Percentiles rank a stretch among this genome's conserved stretches.
Evolutionary conservation across 2,329 filamentous ascomycete species (phyloP).

Genomic region (Ophiostoma angusticollis): DNA sequence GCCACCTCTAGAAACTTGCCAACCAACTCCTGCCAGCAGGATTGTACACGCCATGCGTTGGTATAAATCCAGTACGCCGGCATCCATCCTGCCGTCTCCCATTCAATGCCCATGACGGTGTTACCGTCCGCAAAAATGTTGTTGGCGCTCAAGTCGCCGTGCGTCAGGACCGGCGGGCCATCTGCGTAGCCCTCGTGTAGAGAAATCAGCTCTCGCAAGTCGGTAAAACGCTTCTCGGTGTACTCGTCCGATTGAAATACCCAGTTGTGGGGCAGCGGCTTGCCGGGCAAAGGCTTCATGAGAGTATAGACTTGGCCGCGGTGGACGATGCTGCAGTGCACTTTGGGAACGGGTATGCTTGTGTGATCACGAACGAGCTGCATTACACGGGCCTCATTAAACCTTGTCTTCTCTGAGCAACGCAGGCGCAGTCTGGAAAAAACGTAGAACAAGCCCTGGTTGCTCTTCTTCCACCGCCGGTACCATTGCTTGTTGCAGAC

Average conservation of each 20-base stretch:
- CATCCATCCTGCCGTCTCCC: constrained; percentile 7
- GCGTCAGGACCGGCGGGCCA: constrained; percentile 3
- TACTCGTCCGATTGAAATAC: background rate
- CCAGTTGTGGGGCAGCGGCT: constrained; percentile 12
- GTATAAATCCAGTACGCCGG: constrained; percentile 9
- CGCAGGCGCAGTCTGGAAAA: constrained; percentile 1
- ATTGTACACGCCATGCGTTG: constrained; percentile 6
- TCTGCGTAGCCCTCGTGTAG: background rate
- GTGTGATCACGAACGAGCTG: constrained; percentile 28
- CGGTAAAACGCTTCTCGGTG: background rate
- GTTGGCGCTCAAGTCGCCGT: constrained; percentile 5
- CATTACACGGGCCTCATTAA: constrained; percentile 17
- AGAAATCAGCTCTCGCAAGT: background rate
- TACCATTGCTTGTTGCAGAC: background rate
- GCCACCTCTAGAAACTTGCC: background rate
- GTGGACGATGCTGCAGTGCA: constrained; percentile 30
- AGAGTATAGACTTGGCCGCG: constrained; percentile 30
- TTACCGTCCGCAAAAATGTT: constrained; percentile 9
- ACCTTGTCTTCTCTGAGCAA: background rate
- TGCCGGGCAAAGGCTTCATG: constrained; percentile 26
- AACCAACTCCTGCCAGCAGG: constrained; percentile 6
- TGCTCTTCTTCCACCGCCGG: background rate
- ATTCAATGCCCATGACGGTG: constrained; percentile 6
- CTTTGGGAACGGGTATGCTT: constrained; percentile 30
- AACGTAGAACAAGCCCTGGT: background rate